These are phyloP conservation scores for Candida yuanshanica DNA, from an alignment of 805 yeast species.

Conservation along the genomic window DNA sequence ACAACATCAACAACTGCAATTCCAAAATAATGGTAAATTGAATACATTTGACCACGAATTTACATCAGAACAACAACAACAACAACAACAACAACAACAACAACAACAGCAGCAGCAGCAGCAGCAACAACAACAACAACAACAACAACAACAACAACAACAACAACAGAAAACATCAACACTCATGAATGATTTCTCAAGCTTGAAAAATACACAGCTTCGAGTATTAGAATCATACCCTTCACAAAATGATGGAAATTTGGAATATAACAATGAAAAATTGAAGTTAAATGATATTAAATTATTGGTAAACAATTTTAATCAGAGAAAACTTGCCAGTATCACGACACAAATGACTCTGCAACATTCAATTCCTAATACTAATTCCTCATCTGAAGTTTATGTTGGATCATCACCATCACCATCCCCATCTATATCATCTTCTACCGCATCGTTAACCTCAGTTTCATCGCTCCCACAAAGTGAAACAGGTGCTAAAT, in stretches of 20 bases:
- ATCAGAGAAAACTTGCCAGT: background rate
- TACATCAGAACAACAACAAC: background rate
- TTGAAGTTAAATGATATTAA: slow-evolving; percentile 9
- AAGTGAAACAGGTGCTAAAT: too few relatives aligned
- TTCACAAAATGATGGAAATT: too few relatives aligned
- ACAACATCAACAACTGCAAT: background rate
- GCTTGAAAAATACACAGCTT: too few relatives aligned
- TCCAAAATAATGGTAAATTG: background rate
- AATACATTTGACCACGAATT: too few relatives aligned
- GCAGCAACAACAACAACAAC: background rate
- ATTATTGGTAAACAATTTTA: slow-evolving; percentile 1
- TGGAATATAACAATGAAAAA: slow-evolving; percentile 2
- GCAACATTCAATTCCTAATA: too few relatives aligned
- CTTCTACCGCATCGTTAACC: too few relatives aligned
- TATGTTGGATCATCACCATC: too few relatives aligned
- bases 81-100: background rate
- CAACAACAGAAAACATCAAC: background rate
- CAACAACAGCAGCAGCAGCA: too few relatives aligned
- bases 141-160: background rate
- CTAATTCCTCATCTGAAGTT: too few relatives aligned
- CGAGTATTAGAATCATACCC: too few relatives aligned
- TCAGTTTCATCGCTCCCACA: too few relatives aligned
- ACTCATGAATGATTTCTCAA: background rate
- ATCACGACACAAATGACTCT: background rate
- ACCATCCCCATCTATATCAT: too few relatives aligned